Percentiles rank a stretch among this genome's conserved stretches.
These are phyloP conservation scores for Botrytis tulipae DNA, from an alignment of 2,329 filamentous ascomycete genomes.

Conservation along the genomic window DNA sequence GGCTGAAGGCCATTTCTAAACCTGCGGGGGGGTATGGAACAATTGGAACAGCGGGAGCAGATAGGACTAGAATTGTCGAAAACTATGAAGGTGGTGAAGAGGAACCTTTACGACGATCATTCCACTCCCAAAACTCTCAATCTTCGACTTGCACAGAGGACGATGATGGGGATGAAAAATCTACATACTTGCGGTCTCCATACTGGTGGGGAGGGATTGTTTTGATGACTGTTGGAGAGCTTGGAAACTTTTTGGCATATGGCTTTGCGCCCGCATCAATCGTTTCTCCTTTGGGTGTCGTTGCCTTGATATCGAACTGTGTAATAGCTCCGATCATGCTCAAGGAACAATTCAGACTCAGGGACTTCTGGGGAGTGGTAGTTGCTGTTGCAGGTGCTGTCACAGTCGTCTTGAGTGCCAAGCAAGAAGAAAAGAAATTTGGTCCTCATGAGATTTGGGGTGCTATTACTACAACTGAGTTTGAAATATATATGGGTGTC, in stretches of 20 bases:
- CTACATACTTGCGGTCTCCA: slow-evolving; percentile 81
- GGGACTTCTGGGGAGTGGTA: slow-evolving; percentile 85
- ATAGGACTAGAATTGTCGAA: slow-evolving; percentile 30
- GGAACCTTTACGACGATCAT: slow-evolving; percentile 53
- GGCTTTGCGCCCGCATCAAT: slow-evolving; percentile 97
- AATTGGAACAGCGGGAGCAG: slow-evolving; percentile 44
- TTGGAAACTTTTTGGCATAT: slow-evolving; percentile 95
- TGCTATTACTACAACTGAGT: slow-evolving; percentile 82
- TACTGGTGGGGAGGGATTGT: slow-evolving; percentile 97
- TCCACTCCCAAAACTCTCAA: slow-evolving; percentile 46
- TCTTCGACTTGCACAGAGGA: slow-evolving; percentile 42
- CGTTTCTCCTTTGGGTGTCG: slow-evolving; percentile 94
- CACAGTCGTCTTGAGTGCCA: slow-evolving; percentile 88
- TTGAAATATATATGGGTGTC: slow-evolving; percentile 84
- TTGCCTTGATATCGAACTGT: slow-evolving; percentile 94
- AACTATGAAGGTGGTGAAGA: slow-evolving; percentile 44
- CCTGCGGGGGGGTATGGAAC: slow-evolving; percentile 45
- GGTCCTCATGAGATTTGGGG: slow-evolving; percentile 88
- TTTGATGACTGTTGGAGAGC: slow-evolving; percentile 88
- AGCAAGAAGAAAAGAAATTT: slow-evolving; percentile 83
- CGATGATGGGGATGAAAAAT: slow-evolving; percentile 40
- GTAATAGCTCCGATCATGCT: slow-evolving; percentile 93
- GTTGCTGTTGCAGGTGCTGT: slow-evolving; percentile 86
- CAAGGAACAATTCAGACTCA: slow-evolving; percentile 80
- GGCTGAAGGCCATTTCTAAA: slow-evolving; percentile 50